phyloP scores from a whole-genome alignment of 2,329 filamentous ascomycete species.

The Tolypocladium tundrense region DNA sequence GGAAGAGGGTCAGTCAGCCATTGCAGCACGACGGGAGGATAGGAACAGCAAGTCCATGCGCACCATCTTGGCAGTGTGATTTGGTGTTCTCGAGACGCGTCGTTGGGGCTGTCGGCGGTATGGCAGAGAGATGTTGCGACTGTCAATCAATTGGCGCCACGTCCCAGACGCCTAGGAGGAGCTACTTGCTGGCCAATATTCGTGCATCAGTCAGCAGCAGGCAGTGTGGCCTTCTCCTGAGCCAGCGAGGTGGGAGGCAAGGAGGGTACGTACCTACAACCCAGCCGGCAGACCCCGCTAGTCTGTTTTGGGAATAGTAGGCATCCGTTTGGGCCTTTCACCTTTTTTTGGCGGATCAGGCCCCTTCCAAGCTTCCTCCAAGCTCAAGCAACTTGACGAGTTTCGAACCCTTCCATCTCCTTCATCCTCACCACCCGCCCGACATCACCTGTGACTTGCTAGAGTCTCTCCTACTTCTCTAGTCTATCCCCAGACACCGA shows the following conservation, averaged over 20 bases:
- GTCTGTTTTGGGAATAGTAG: neutral
- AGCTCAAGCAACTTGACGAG: neutral
- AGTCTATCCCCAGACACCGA: neutral
- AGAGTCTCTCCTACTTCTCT: neutral
- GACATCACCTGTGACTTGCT: neutral
- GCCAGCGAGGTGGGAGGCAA: neutral
- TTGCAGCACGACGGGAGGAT: neutral
- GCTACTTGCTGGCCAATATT: neutral
- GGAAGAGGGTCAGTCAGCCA: slow-evolving; percentile 3
- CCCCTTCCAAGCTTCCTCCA: neutral
- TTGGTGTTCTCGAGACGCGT: neutral
- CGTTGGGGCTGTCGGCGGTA: neutral
- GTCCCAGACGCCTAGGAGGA: neutral
- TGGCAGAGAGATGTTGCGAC: neutral
- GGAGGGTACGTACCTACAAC: neutral
- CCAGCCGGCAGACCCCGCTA: neutral
- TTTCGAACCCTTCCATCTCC: neutral
- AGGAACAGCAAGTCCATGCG: slow-evolving; percentile 6
- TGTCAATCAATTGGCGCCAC: slow-evolving; percentile 2
- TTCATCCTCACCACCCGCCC: neutral
- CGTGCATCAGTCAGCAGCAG: neutral
- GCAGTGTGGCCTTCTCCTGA: neutral
- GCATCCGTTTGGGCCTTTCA: neutral
- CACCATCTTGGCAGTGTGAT: slow-evolving; percentile 27
- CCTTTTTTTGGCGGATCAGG: neutral